These are phyloP conservation scores for Mucor mucedo DNA, from an alignment of 371 early-diverging fungal species.

Conservation along the genomic window DNA sequence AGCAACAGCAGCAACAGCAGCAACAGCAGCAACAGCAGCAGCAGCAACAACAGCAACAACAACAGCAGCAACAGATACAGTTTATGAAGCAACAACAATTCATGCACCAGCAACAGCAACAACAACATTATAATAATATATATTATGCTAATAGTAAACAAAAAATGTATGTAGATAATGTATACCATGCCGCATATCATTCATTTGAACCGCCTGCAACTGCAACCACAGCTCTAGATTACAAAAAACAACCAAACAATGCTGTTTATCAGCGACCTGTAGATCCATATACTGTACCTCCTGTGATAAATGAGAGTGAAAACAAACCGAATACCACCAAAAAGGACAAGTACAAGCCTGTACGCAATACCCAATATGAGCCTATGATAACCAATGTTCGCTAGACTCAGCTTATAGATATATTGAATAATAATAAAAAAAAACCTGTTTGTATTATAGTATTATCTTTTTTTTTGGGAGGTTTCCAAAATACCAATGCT, in stretches of 20 bases:
- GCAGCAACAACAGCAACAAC: not conserved
- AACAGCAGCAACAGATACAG: not conserved
- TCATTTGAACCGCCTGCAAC: slow-evolving; percentile 10
- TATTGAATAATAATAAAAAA: too few species aligned
- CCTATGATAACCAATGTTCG: too few species aligned
- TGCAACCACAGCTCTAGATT: not conserved
- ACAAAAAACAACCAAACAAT: slow-evolving; percentile 3
- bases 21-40: not conserved
- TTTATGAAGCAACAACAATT: too few species aligned
- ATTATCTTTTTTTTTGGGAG: too few species aligned
- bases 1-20: too few species aligned
- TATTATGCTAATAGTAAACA: not conserved
- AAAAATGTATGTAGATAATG: not conserved
- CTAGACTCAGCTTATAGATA: too few species aligned
- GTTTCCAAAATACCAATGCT: too few species aligned
- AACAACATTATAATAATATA: slow-evolving; percentile 9
- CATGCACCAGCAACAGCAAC: not conserved
- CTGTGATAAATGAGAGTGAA: not conserved
- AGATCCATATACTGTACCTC: too few species aligned
- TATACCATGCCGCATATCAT: slow-evolving; percentile 2
- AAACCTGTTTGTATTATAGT: too few species aligned
- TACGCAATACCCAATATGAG: slow-evolving; percentile 8
- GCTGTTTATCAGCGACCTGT: not conserved
- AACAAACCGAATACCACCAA: not conserved
- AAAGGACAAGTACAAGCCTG: slow-evolving; percentile 19